Base-by-base conservation (phyloP, 768 basidiomycete genomes). In the Lactarius sp. region DNA sequence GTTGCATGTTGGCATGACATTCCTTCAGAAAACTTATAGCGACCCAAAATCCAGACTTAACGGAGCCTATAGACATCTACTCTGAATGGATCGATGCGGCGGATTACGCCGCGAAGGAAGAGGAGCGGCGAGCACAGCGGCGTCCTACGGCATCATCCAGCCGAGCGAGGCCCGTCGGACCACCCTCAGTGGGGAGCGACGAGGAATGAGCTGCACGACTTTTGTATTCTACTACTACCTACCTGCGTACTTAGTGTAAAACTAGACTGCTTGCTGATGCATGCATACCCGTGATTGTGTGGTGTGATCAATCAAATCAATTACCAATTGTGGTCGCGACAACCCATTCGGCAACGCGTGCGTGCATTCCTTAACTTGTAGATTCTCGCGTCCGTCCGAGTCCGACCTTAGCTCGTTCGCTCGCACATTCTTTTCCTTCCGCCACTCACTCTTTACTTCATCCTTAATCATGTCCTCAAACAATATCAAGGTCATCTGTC, bases 401-500 rank as follows among this genome's bases (percentile, higher is more conserved):
- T 22, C 20, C 22, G 22, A 49, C 49, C 8, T 46, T 31, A 37
- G 53, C 62, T 54, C 56, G 46, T 57, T 64, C 31, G 20, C 34
- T 16, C 56, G 20, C 49, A 41, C 64, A n/a, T 36, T 47, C 20
- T 33, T 39, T 56, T 42, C 20, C 55, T 50, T 47, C 31, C 44
- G 20, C 46, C 47, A 12, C 46, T 36, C 51, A 41, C 55, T 46
- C 54, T 22, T 46, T 42, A 44, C 57, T 50, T 51, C 22, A 3
- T 44, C 49, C 53, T 51, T 41, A 27, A 58, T 62, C 77, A 86
- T 86, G 73, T 83, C 86, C 69, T 79, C 80, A 66, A 94, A 86
- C 69, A 95, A 95, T 75, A 94, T 96, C 83, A 96, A 98, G 81
- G 97, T 99, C 73, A 93, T 99, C 68, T 98, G 96, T 83, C 93